These are phyloP conservation scores for Hypoxylon sp. DNA, from an alignment of 2,329 filamentous ascomycete species.

Conservation along the genomic window DNA sequence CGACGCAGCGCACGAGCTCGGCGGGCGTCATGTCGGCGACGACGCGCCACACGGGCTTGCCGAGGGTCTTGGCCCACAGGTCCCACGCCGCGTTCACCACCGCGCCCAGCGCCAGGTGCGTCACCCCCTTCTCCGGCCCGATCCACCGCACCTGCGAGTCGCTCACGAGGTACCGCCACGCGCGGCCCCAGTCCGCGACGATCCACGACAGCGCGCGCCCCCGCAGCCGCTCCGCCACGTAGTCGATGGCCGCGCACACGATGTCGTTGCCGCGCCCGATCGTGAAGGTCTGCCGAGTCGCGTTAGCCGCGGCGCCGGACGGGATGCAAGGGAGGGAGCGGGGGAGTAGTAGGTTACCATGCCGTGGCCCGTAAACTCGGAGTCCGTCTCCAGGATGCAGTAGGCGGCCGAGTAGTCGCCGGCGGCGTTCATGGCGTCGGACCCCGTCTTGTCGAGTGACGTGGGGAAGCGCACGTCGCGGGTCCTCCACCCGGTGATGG, in stretches of 20 bases:
- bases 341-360: slow-evolving; percentile 62
- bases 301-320: slow-evolving; percentile 15
- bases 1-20: slow-evolving; percentile 86
- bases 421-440: slow-evolving; percentile 95
- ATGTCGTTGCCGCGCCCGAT: slow-evolving; percentile 92
- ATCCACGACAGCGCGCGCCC: slow-evolving; percentile 79
- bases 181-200: slow-evolving; percentile 82
- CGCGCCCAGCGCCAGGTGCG: slow-evolving; percentile 87
- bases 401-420: slow-evolving; percentile 95
- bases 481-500: slow-evolving; percentile 75
- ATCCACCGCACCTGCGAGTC: slow-evolving; percentile 94
- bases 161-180: slow-evolving; percentile 90
- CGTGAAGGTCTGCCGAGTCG: slow-evolving; percentile 71
- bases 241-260: slow-evolving; percentile 82
- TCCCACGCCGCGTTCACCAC: slow-evolving; percentile 95
- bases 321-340: not conserved
- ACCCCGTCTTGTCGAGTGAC: slow-evolving; percentile 95
- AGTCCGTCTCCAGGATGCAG: slow-evolving; percentile 87
- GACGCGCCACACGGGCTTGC: slow-evolving; percentile 90
- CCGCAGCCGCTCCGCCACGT: slow-evolving; percentile 78
- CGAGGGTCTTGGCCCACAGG: slow-evolving; percentile 87
- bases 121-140: slow-evolving; percentile 91
- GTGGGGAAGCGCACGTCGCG: slow-evolving; percentile 84
- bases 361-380: slow-evolving; percentile 74
- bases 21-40: slow-evolving; percentile 90